phyloP scores from a whole-genome alignment of 2,329 filamentous ascomycete genomes.

The Ophioceras dolichostomum region DNA sequence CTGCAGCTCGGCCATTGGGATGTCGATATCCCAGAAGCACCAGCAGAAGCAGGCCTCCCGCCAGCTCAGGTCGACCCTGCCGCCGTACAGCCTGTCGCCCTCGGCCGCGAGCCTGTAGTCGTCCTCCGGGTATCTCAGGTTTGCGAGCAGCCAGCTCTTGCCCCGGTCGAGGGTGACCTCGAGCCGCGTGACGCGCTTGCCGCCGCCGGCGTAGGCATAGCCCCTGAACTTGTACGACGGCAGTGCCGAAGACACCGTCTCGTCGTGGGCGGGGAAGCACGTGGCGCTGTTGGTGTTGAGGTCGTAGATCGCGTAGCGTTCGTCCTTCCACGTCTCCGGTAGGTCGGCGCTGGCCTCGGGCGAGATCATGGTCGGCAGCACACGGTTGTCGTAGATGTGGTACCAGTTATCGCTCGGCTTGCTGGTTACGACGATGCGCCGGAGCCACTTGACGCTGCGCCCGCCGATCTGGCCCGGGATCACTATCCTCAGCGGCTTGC shows the following conservation, averaged over 20 bases:
- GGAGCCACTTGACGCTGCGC: slow-evolving; percentile 87
- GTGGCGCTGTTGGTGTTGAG: slow-evolving; percentile 78
- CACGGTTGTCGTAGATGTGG: slow-evolving; percentile 86
- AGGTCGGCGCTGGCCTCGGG: slow-evolving; percentile 69
- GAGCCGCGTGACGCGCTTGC: slow-evolving; percentile 69
- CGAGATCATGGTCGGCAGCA: slow-evolving; percentile 74
- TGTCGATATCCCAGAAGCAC: slow-evolving; percentile 77
- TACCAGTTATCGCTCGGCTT: slow-evolving; percentile 87
- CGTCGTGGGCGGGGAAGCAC: slow-evolving; percentile 68
- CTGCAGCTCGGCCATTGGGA: slow-evolving; percentile 49
- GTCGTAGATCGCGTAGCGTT: slow-evolving; percentile 87
- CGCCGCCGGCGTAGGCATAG: slow-evolving; percentile 83
- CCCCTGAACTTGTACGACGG: slow-evolving; percentile 56
- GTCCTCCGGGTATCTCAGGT: slow-evolving; percentile 77
- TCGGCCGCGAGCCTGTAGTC: slow-evolving; percentile 55
- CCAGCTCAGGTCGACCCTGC: slow-evolving; percentile 68
- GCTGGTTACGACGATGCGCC: slow-evolving; percentile 64
- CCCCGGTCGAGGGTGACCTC: slow-evolving; percentile 79
- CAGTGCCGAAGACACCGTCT: slow-evolving; percentile 39
- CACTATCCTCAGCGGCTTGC: slow-evolving; percentile 68
- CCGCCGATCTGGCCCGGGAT: slow-evolving; percentile 89
- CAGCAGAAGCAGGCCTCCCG: slow-evolving; percentile 77
- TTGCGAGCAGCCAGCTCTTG: slow-evolving; percentile 64
- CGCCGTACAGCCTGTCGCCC: slow-evolving; percentile 57
- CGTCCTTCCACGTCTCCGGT: slow-evolving; percentile 72